Base-by-base conservation (phyloP, 2,329 filamentous ascomycete genomes). In the Tolypocladium pustulatum region DNA sequence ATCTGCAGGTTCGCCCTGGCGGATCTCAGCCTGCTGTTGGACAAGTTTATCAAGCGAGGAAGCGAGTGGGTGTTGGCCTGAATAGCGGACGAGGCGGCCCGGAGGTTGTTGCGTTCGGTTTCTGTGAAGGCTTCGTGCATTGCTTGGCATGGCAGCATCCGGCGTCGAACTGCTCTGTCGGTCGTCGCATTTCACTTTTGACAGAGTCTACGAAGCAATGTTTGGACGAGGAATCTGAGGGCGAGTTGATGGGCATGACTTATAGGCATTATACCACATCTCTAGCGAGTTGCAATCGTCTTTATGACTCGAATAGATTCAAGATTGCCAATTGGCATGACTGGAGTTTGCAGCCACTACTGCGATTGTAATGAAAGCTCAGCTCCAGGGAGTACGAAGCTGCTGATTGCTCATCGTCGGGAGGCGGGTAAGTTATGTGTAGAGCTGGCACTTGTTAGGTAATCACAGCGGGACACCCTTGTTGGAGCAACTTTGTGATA, bases 41-140 rank as follows among this genome's bases (percentile, higher is more conserved):
- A 99, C 72, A 99, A 97, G 72, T 97, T 94, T 69, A 87, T 99
- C 71, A 99, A 99, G 79, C 85, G 92, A 64, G 92, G 93, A 30
- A 96, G 88, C 66, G 93, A 99, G 78, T 99, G 93, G 93, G 91
- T 97, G 56, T 40, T 65, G 37, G 46, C 58, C 3, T 63, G 57
- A 62, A 8, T 2, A 20, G 9, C 22, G 17, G 15, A 27, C 17
- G 27, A 32, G 27, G 13, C 15, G 27, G 49, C 49, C 27, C 4
- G 25, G 27, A 17, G 25, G 27, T 7, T 5, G 8, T 34, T 34
- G 20, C 9, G 49, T 12, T 4, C 13, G 17, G 20, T 34, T 52
- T 22, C 49, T 22, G 17, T 34, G 4, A n/a, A n/a, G 17, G 2
- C 49, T 17, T 52, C 20, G 34, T 52, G 30, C n/a, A 52, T 22